Evolutionary conservation across 2,329 filamentous ascomycete species (phyloP).

Genomic region (Penicillium polonicum): DNA sequence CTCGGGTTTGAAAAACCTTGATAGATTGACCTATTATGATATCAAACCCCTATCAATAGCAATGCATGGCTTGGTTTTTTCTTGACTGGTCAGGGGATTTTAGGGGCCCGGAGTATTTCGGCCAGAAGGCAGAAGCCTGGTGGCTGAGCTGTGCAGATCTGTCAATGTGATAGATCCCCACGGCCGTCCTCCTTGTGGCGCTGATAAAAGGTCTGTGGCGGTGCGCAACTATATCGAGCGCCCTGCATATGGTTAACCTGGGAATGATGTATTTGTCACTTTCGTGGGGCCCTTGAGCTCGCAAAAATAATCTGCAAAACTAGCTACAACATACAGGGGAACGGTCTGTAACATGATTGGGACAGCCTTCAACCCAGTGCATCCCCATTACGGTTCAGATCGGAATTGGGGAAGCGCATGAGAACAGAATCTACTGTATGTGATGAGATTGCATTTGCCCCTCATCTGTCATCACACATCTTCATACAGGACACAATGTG

Average conservation of each 20-base stretch:
- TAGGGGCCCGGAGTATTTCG: constrained; percentile 18
- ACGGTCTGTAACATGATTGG: constrained; percentile 13
- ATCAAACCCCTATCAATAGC: constrained; percentile 7
- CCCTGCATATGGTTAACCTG: not conserved
- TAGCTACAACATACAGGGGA: not conserved
- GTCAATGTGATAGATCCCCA: constrained; percentile 20
- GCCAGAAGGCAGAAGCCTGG: not conserved
- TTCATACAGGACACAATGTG: not conserved
- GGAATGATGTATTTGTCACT: constrained; percentile 1
- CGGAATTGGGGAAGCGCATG: constrained; percentile 12
- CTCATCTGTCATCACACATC: constrained; percentile 20
- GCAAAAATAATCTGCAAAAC: not conserved
- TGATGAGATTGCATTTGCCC: constrained; percentile 21
- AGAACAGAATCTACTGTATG: constrained; percentile 10
- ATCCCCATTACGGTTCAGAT: constrained; percentile 22
- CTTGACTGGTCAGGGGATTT: constrained; percentile 12
- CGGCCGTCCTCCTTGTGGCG: constrained; percentile 15
- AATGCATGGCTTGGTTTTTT: not conserved
- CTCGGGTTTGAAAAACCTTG: not conserved
- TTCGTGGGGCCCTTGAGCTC: not conserved
- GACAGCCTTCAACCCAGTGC: constrained; percentile 7
- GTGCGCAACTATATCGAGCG: constrained; percentile 14
- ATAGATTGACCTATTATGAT: not conserved
- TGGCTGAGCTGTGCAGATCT: constrained; percentile 13
- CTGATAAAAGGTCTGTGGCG: constrained; percentile 20